A percentile compares a stretch with the other conserved stretches of the same genome.
Evolutionary conservation across 169 alveolate genomes (phyloP).

Genomic region (Cryptosporidium parvum): DNA sequence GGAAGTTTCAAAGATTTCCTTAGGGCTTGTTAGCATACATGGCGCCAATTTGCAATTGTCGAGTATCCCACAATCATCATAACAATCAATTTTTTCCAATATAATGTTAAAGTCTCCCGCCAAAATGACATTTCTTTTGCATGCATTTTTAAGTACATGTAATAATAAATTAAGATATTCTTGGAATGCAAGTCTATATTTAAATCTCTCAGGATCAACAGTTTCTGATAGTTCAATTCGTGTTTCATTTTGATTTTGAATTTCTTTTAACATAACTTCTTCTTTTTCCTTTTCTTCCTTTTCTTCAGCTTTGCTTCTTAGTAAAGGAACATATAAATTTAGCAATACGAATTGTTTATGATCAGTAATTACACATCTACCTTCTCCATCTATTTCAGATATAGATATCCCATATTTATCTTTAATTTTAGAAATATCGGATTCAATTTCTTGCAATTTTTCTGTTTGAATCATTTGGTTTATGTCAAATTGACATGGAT

Average conservation of each 20-base stretch:
- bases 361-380: constrained; percentile 64
- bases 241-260: neutral
- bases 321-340: constrained; percentile 43
- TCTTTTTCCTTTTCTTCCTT: neutral
- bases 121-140: constrained; percentile 22
- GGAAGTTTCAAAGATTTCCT: neutral
- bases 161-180: constrained; percentile 7
- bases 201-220: constrained; percentile 5
- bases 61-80: neutral
- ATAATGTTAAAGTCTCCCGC: constrained; percentile 43
- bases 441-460: neutral
- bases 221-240: neutral
- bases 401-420: neutral
- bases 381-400: constrained; percentile 22
- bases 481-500: constrained; percentile 12
- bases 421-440: neutral
- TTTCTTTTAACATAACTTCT: neutral
- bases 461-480: neutral
- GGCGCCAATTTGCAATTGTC: neutral
- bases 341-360: constrained; percentile 20
- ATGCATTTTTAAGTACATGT: neutral
- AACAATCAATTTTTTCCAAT: constrained; percentile 30
- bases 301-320: constrained; percentile 22
- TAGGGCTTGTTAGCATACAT: neutral
- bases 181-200: constrained; percentile 43